Conservation (phyloP, 306 rosid genomes). For the Psophocarpus tetragonolobus region DNA sequence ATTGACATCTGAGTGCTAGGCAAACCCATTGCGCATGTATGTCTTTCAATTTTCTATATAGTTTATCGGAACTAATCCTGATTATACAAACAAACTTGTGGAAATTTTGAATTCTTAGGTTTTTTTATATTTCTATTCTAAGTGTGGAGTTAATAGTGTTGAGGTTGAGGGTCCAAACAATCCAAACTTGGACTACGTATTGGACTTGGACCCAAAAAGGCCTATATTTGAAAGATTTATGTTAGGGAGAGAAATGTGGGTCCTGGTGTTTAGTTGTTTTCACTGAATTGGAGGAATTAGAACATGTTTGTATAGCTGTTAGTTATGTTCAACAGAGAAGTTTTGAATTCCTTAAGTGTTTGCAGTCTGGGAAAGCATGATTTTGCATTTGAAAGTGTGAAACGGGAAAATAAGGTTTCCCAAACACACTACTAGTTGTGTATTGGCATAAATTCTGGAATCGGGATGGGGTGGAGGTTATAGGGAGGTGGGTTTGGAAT, state of each 20-base stretch:
- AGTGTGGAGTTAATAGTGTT: not conserved
- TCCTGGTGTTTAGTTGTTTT: not conserved
- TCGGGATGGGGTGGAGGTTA: not conserved
- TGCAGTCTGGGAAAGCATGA: no score
- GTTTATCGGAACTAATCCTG: conserved; percentile 8
- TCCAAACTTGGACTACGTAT: not conserved
- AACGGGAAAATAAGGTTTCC: no score
- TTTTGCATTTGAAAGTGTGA: no score
- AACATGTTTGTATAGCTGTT: no score
- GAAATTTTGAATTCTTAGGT: not conserved
- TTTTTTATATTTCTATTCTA: not conserved
- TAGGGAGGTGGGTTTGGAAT: not conserved
- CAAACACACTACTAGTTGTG: no score
- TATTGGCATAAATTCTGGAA: not conserved
- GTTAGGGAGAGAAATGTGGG: not conserved
- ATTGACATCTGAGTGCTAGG: not conserved
- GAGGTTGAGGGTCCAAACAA: not conserved
- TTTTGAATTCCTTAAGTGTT: no score
- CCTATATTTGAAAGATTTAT: not conserved
- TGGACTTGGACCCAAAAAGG: not conserved
- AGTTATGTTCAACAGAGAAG: no score
- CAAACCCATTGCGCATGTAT: not conserved
- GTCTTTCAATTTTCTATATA: not conserved
- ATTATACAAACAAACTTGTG: not conserved
- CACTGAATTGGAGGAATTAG: not conserved